Conservation (phyloP, 2,329 filamentous ascomycete genomes). For the Fusarium newnesense region DNA sequence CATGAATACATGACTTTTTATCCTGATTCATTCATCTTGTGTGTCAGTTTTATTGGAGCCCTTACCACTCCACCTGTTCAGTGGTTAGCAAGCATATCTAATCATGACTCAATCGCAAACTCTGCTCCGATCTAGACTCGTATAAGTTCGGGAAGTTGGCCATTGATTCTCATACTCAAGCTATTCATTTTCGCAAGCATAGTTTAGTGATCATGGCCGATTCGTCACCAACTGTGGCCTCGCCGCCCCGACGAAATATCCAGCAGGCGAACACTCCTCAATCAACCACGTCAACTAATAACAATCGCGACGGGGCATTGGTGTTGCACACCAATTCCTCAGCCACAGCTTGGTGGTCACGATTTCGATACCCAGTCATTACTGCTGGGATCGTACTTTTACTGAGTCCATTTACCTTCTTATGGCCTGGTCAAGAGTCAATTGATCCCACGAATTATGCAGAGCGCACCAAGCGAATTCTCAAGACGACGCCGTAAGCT, state of each 20-base stretch:
- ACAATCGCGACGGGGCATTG: slow-evolving; percentile 2
- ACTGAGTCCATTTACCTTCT: slow-evolving; percentile 12
- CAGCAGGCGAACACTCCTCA: background rate
- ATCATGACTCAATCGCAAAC: slow-evolving; percentile 15
- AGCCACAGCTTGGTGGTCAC: slow-evolving; percentile 1
- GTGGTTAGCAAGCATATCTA: slow-evolving; percentile 8
- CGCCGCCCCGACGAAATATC: background rate
- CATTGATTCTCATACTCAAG: background rate
- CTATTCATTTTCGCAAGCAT: background rate
- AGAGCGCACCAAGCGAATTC: slow-evolving; percentile 25
- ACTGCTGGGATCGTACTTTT: slow-evolving; percentile 14
- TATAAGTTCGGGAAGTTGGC: background rate
- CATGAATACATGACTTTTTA: too few species aligned
- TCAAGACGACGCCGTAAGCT: slow-evolving; percentile 21
- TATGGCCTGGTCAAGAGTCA: slow-evolving; percentile 9
- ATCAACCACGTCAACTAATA: background rate
- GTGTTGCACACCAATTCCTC: slow-evolving; percentile 6
- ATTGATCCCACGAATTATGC: slow-evolving; percentile 25
- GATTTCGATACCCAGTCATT: slow-evolving; percentile 12
- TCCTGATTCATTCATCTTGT: background rate
- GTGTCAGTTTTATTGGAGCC: background rate
- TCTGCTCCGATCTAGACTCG: background rate
- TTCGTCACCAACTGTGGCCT: background rate
- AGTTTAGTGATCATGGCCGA: background rate
- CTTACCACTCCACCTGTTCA: background rate